Conservation (phyloP, 2,329 filamentous ascomycete genomes). For the Chrysosporium keratinophilum region DNA sequence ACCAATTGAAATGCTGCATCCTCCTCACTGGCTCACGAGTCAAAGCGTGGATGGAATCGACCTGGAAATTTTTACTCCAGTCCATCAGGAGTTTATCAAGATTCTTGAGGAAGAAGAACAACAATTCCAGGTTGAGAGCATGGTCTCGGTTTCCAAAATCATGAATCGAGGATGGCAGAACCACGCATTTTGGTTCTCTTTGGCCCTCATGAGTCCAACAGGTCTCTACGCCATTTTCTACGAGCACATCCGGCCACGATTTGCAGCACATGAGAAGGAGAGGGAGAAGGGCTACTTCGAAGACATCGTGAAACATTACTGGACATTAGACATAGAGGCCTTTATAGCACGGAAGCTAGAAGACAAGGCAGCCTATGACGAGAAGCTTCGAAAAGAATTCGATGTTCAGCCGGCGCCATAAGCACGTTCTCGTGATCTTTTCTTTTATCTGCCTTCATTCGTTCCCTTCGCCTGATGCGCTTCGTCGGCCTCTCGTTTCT, state of each 20-base stretch:
- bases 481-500: background rate
- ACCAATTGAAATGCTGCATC: constrained; percentile 22
- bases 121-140: background rate
- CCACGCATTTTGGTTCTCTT: constrained; percentile 3
- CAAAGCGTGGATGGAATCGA: constrained; percentile 12
- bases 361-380: constrained; percentile 12
- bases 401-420: constrained; percentile 12
- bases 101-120: too few relatives aligned
- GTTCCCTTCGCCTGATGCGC: background rate
- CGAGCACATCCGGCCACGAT: background rate
- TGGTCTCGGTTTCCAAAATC: background rate
- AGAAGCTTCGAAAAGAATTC: constrained; percentile 9
- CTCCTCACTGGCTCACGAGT: constrained; percentile 26
- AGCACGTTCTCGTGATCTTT: background rate
- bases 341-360: constrained; percentile 8
- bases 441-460: background rate
- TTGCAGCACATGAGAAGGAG: constrained; percentile 2
- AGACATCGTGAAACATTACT: constrained; percentile 14
- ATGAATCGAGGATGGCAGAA: constrained; percentile 8
- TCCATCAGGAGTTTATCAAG: too few relatives aligned
- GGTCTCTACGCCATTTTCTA: background rate
- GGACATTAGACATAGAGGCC: constrained; percentile 15
- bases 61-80: constrained; percentile 11
- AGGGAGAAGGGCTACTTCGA: background rate
- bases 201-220: background rate